A percentile compares a stretch with the other conserved stretches of the same genome.
phyloP scores from a whole-genome alignment of 352 stramenopile genomes.

The Globisporangium cylindrosporum region DNA sequence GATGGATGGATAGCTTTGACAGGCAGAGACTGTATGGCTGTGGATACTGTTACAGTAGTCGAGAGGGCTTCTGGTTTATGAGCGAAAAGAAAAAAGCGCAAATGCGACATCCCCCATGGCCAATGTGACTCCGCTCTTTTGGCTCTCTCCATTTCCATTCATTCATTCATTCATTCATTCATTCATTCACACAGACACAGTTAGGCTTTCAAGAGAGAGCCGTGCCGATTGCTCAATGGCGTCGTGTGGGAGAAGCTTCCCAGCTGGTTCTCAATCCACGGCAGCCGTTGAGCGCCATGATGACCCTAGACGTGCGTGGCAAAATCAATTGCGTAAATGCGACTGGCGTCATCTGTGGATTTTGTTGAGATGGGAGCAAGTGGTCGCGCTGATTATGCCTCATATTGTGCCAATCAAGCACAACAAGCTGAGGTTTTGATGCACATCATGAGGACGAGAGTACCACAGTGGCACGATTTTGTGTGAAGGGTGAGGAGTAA shows the following conservation, averaged over 20 bases:
- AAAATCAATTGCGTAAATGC: not conserved
- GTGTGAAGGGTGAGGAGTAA: not conserved
- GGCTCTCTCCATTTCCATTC: not conserved
- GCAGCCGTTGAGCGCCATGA: not conserved
- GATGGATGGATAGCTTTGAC: not conserved
- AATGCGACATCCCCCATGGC: not conserved
- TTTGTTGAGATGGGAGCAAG: not conserved
- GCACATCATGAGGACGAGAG: not conserved
- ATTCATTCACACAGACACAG: not conserved
- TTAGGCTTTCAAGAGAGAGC: not conserved
- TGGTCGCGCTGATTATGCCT: not conserved
- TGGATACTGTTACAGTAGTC: not conserved
- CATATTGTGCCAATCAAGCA: not conserved
- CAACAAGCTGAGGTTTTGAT: not conserved
- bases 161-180: too few relatives aligned
- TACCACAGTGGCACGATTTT: not conserved
- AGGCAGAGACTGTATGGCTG: not conserved
- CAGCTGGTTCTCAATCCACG: not conserved
- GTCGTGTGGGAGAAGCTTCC: not conserved
- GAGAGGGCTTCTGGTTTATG: not conserved
- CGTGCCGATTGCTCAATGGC: not conserved
- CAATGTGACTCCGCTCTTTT: not conserved
- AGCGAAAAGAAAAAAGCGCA: constrained; percentile 1
- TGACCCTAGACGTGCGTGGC: not conserved
- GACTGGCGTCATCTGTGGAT: not conserved